Evolutionary conservation across 176 grass and related monocot genomes (phyloP).

Genomic region (Eremochloa ophiuroides): DNA sequence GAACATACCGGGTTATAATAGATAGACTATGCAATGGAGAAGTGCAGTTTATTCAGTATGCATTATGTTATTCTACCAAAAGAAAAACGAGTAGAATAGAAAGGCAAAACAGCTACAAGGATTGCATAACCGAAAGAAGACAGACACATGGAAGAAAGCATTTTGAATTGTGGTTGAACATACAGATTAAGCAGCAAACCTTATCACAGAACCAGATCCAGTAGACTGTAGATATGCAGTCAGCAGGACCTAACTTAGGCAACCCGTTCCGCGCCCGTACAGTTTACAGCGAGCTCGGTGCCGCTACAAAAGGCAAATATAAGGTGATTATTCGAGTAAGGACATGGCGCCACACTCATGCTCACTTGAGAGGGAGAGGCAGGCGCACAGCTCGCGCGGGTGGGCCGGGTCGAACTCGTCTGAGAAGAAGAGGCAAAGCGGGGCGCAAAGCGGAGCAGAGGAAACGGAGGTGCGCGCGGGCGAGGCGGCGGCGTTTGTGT

Average conservation of each 20-base stretch:
- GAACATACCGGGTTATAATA: no score
- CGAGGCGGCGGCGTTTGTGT: no score
- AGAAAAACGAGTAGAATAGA: neutral
- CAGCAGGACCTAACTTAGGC: conserved; percentile 41
- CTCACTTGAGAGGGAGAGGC: no score
- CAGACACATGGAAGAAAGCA: neutral
- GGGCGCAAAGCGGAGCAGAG: no score
- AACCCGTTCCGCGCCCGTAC: conserved; percentile 47
- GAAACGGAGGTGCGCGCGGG: no score
- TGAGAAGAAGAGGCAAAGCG: no score
- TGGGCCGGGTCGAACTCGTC: no score
- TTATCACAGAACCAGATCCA: neutral
- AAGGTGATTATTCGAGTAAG: neutral
- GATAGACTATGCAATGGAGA: no score
- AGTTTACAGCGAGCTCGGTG: neutral
- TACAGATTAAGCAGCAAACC: neutral
- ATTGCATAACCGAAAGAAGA: no score
- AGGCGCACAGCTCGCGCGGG: no score
- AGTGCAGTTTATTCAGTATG: neutral
- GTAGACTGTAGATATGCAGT: neutral
- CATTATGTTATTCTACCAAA: neutral
- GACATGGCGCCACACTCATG: no score
- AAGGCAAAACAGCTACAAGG: neutral
- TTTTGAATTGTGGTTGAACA: neutral
- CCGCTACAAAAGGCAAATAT: neutral